Evolutionary conservation across 805 yeast genomes (phyloP), one percentile per base, ranked within the genome.

Genomic region (Ogataea wickerhamii): DNA sequence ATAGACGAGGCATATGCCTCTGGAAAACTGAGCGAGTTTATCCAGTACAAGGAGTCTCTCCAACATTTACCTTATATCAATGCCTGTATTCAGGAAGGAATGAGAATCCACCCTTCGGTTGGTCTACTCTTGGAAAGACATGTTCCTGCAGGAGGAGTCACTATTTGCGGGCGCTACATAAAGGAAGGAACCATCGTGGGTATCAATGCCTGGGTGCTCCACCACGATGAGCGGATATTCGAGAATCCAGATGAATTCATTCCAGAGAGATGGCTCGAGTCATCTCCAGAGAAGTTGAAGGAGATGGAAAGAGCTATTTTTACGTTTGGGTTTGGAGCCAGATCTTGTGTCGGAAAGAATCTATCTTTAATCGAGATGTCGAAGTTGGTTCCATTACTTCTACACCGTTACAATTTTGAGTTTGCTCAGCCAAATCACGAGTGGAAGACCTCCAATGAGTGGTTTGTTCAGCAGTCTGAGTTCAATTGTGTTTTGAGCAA

Each of bases 331-430:
- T 66, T 61, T 46, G 75, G 75, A 6, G 59, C 70, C 11, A 52
- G 75, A 34, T 68, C 69, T 69, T 70, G 75, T 47, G 60, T 69
- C 33, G 74, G 75, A 1, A 66, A 68, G 68, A 59, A 70, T 43
- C 45, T 69, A 21, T 73, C 75, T 1, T 49, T 65, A 28, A 66
- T 67, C 24, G 74, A 70, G 45, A 68, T 70, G 69, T 24, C 41
- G 18, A 45, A 45, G 25, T 7, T 45, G n/a, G 29, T 45, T 25
- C 50, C 50, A 12, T 20, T 27, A 32, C 19, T 45, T 18, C 22
- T 43, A 23, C 30, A 37, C n/a, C 22, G 28, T 25, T 45, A 40
- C 26, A 31, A 40, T 16, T 40, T 45, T 14, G 18, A 29, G 10
- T 18, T 40, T 31, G 32, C 41, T 5, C 28, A 21, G 10, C 41